Evolutionary conservation across 2,329 filamentous ascomycete species (phyloP).

Genomic region (Talaromyces sp.): DNA sequence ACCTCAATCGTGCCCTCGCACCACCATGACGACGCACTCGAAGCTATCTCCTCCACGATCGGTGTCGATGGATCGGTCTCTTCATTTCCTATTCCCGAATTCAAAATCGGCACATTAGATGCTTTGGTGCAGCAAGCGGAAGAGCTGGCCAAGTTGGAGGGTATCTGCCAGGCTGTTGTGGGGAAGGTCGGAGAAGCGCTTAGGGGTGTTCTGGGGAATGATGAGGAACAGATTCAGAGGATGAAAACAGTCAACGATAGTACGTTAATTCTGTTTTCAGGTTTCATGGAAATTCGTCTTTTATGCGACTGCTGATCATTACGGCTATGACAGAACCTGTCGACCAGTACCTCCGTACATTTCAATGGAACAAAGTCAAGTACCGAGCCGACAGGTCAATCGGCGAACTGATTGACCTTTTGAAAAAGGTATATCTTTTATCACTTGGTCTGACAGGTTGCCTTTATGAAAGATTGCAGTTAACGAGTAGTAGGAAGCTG

Average conservation of each 20-base stretch:
- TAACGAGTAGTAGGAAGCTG: slow-evolving; percentile 63
- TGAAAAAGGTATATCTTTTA: slow-evolving; percentile 67
- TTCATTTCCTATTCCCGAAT: slow-evolving; percentile 80
- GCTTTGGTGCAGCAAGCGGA: slow-evolving; percentile 94
- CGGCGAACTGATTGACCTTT: slow-evolving; percentile 75
- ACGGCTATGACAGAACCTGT: slow-evolving; percentile 67
- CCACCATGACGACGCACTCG: slow-evolving; percentile 76
- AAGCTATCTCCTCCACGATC: slow-evolving; percentile 68
- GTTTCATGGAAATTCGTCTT: not conserved
- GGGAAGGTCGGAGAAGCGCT: slow-evolving; percentile 85
- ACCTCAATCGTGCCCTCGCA: slow-evolving; percentile 78
- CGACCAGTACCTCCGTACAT: slow-evolving; percentile 83
- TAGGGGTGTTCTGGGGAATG: slow-evolving; percentile 74
- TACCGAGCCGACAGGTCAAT: slow-evolving; percentile 91
- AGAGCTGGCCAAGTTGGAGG: slow-evolving; percentile 83
- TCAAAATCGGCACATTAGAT: slow-evolving; percentile 97
- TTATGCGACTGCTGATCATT: not conserved
- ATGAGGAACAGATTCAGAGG: slow-evolving; percentile 74
- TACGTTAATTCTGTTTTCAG: slow-evolving; percentile 45
- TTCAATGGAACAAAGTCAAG: slow-evolving; percentile 96
- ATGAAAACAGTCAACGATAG: slow-evolving; percentile 95
- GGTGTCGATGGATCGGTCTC: slow-evolving; percentile 69
- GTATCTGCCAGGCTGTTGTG: slow-evolving; percentile 74
- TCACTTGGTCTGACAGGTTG: not conserved
- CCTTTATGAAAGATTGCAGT: not conserved